These are phyloP conservation scores for Puccinia polysora DNA, from an alignment of 1,284 basidiomycete species.

Conservation along the genomic window DNA sequence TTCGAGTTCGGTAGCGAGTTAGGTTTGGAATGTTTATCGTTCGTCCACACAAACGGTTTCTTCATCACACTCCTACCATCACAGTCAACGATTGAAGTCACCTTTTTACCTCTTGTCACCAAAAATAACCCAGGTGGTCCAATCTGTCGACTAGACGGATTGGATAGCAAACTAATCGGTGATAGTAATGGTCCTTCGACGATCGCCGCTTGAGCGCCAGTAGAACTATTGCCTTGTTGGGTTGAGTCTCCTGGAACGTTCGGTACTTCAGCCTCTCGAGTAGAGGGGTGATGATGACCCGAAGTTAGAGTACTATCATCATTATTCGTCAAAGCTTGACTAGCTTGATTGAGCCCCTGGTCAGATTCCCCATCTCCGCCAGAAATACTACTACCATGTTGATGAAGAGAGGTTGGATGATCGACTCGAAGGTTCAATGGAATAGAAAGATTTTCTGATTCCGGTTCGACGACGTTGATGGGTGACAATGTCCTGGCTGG, in stretches of 20 bases:
- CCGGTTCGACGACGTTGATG: slow-evolving; percentile 24
- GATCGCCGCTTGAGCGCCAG: not conserved
- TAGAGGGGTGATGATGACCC: too few relatives aligned
- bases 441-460: slow-evolving; percentile 5
- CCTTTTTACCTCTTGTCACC: slow-evolving; percentile 74
- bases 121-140: slow-evolving; percentile 80
- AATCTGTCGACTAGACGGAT: slow-evolving; percentile 64
- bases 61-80: slow-evolving; percentile 74
- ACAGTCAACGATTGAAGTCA: slow-evolving; percentile 74
- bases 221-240: not conserved
- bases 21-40: slow-evolving; percentile 57
- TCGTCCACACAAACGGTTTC: slow-evolving; percentile 69
- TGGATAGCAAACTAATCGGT: slow-evolving; percentile 72
- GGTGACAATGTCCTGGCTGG: slow-evolving; percentile 11
- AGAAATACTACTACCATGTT: slow-evolving; percentile 5
- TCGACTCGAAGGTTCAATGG: slow-evolving; percentile 20
- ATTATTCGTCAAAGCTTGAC: too few relatives aligned
- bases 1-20: slow-evolving; percentile 70
- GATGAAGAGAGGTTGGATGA: slow-evolving; percentile 3
- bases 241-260: too few relatives aligned
- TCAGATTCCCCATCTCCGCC: slow-evolving; percentile 15
- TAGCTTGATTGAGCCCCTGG: slow-evolving; percentile 7
- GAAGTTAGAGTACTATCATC: too few relatives aligned
- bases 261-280: too few relatives aligned
- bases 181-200: slow-evolving; percentile 59